These are phyloP conservation scores for Coniferiporia sulphurascens DNA, from an alignment of 1,284 basidiomycete genomes.

Conservation along the genomic window DNA sequence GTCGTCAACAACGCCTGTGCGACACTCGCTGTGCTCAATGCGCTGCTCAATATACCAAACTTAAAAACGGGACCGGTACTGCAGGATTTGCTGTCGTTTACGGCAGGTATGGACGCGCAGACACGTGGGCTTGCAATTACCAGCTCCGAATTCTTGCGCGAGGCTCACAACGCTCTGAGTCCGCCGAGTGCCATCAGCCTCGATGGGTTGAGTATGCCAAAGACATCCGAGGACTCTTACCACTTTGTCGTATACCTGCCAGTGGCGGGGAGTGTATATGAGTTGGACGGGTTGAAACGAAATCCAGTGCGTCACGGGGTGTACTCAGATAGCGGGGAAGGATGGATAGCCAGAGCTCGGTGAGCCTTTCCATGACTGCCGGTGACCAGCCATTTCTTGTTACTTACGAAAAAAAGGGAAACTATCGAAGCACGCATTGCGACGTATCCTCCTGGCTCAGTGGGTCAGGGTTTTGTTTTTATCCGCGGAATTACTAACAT, in stretches of 20 bases:
- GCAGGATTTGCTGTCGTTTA: slow-evolving; percentile 71
- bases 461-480: slow-evolving; percentile 37
- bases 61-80: slow-evolving; percentile 69
- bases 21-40: slow-evolving; percentile 89
- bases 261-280: slow-evolving; percentile 76
- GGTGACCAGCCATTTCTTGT: slow-evolving; percentile 4
- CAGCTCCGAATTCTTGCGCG: slow-evolving; percentile 79
- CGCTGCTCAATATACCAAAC: slow-evolving; percentile 81
- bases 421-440: slow-evolving; percentile 82
- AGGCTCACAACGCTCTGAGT: slow-evolving; percentile 86
- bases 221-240: slow-evolving; percentile 82
- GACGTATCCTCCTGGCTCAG: slow-evolving; percentile 81
- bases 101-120: slow-evolving; percentile 78
- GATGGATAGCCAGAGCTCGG: slow-evolving; percentile 80
- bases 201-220: slow-evolving; percentile 68
- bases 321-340: slow-evolving; percentile 61
- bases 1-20: slow-evolving; percentile 94
- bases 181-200: slow-evolving; percentile 81
- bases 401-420: slow-evolving; percentile 41
- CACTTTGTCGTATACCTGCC: slow-evolving; percentile 92
- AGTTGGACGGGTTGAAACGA: slow-evolving; percentile 84
- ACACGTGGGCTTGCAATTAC: slow-evolving; percentile 82
- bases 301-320: slow-evolving; percentile 76
- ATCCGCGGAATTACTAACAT: slow-evolving; percentile 12
- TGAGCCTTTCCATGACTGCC: slow-evolving; percentile 29